A percentile compares a stretch with the other conserved stretches of the same genome.
phyloP scores from a whole-genome alignment of 2,329 filamentous ascomycete genomes.

The Pseudopithomyces maydicus region DNA sequence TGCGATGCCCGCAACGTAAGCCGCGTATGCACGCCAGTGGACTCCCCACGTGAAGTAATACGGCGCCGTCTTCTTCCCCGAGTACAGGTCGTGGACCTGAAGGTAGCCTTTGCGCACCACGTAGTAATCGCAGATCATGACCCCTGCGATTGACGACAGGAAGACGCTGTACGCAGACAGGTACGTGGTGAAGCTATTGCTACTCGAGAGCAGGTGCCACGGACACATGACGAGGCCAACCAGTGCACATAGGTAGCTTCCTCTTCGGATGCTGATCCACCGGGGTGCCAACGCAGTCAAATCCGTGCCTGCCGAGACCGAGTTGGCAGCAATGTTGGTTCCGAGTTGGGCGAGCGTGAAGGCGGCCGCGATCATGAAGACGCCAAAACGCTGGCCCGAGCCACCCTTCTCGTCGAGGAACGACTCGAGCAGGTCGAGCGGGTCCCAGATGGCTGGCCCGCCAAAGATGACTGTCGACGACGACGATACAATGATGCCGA shows the following conservation, averaged over 20 bases:
- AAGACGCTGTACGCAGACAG: constrained; percentile 92
- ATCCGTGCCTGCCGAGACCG: constrained; percentile 80
- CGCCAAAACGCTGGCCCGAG: constrained; percentile 50
- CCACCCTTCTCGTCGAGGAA: constrained; percentile 50
- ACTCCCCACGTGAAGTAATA: constrained; percentile 79
- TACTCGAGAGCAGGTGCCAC: constrained; percentile 74
- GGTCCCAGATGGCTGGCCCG: constrained; percentile 50
- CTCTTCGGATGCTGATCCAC: constrained; percentile 83
- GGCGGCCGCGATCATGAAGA: constrained; percentile 59
- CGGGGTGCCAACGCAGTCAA: constrained; percentile 80
- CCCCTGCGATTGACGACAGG: constrained; percentile 90
- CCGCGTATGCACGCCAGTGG: constrained; percentile 81
- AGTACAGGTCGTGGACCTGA: constrained; percentile 79
- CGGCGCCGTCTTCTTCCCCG: constrained; percentile 65
- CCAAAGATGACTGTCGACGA: constrained; percentile 51
- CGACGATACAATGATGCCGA: constrained; percentile 62
- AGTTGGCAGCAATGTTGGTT: constrained; percentile 88
- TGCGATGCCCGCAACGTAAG: constrained; percentile 81
- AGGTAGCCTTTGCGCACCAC: constrained; percentile 81
- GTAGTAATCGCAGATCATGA: constrained; percentile 90
- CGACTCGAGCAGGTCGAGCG: constrained; percentile 46
- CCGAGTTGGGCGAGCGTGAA: constrained; percentile 76
- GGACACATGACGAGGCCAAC: constrained; percentile 87
- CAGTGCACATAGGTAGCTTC: constrained; percentile 81
- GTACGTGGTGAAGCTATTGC: constrained; percentile 89